These are phyloP conservation scores for Stachybotrys elegans DNA, from an alignment of 2,329 filamentous ascomycete genomes.

Conservation along the genomic window DNA sequence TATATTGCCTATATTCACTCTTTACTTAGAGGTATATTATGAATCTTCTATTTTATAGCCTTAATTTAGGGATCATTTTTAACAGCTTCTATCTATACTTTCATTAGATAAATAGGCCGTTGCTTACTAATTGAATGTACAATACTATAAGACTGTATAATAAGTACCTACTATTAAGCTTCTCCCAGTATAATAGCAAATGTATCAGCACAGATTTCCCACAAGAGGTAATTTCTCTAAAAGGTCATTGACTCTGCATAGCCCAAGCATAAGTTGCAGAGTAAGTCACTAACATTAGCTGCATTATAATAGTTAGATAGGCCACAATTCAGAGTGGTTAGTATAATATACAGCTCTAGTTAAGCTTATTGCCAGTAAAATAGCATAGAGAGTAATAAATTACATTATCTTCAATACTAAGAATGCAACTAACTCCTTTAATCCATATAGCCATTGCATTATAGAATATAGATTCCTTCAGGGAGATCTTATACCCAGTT, in stretches of 20 bases:
- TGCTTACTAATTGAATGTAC: conserved; percentile 11
- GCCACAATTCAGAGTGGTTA: too few species aligned
- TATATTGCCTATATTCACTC: conserved; percentile 5
- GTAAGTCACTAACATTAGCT: conserved; percentile 3
- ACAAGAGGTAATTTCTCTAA: conserved; percentile 6
- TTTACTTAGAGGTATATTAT: conserved; percentile 2
- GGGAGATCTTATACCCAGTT: conserved; percentile 9
- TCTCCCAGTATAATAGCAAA: conserved; percentile 3
- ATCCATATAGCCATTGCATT: conserved; percentile 10
- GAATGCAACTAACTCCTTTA: conserved; percentile 4
- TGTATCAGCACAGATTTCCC: conserved; percentile 3
- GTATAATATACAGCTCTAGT: background rate
- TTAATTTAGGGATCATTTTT: conserved; percentile 8
- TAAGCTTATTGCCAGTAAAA: conserved; percentile 6
- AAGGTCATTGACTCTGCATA: conserved; percentile 4
- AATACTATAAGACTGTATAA: conserved; percentile 13
- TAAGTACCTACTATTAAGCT: conserved; percentile 10
- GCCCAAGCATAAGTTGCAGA: conserved; percentile 4
- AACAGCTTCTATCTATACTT: conserved; percentile 9
- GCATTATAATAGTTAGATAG: too few species aligned
- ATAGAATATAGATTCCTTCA: conserved; percentile 8
- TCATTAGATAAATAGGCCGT: conserved; percentile 10
- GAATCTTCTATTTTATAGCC: background rate
- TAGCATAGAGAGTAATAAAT: conserved; percentile 8
- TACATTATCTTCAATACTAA: conserved; percentile 1